phyloP scores from a whole-genome alignment of 768 basidiomycete species.

The Candolleomyces eurysporus region DNA sequence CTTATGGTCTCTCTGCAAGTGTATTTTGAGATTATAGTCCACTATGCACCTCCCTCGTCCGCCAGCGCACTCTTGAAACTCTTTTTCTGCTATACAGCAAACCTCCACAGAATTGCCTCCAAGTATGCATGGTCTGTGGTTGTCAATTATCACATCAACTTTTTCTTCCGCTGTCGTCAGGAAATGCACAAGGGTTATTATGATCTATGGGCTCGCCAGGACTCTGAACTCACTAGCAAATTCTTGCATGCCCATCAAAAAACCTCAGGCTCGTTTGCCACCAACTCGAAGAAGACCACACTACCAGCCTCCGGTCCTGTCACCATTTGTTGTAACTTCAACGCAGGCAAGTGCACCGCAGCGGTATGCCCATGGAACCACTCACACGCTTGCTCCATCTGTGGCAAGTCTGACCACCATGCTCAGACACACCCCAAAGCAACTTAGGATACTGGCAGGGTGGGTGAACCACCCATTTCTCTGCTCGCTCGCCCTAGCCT shows the following conservation, averaged over 20 bases:
- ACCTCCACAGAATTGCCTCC: background rate
- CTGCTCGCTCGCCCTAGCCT: background rate
- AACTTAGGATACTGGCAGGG: slow-evolving; percentile 5
- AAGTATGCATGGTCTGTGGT: slow-evolving; percentile 9
- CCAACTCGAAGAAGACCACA: background rate
- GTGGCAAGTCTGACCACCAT: background rate
- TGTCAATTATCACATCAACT: slow-evolving; percentile 1
- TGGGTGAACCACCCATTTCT: background rate
- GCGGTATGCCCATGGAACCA: slow-evolving; percentile 2
- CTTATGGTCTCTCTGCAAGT: background rate
- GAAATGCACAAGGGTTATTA: slow-evolving; percentile 4
- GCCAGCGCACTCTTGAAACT: background rate
- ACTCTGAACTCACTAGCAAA: background rate
- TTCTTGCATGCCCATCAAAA: background rate
- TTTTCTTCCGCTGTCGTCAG: background rate
- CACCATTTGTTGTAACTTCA: slow-evolving; percentile 3
- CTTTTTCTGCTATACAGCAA: background rate
- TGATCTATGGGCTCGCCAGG: background rate
- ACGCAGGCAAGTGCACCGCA: slow-evolving; percentile 3
- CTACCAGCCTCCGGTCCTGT: background rate
- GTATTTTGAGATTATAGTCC: slow-evolving; percentile 2
- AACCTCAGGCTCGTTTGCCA: background rate
- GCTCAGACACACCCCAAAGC: background rate
- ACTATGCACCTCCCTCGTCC: background rate
- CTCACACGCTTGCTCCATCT: slow-evolving; percentile 2